Base-by-base conservation (phyloP, 2,329 filamentous ascomycete genomes). In the Verticillium nonalfalfae region DNA sequence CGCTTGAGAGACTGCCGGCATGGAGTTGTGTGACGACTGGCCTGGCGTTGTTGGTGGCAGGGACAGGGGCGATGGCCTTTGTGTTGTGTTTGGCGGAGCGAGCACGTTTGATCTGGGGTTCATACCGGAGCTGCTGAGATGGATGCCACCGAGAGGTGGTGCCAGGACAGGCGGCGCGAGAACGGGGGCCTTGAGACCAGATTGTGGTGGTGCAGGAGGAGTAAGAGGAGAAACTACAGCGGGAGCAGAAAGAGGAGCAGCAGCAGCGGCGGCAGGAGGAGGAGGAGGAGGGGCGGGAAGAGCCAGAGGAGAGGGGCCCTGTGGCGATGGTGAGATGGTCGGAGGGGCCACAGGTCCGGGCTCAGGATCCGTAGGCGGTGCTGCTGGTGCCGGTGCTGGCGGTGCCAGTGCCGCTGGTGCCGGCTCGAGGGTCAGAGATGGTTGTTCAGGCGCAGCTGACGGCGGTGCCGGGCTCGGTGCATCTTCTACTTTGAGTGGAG, bases 1-100 rank as follows among this genome's bases (percentile, higher is more conserved):
- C 11, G 45, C 9, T 31, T 52, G 45, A 4, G 45, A 52, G n/a
- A 31, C 26, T 31, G 45, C 7, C 9, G 35, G 6, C 13, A 10
- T 1, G 35, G 9, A 4, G 35, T 9, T 36, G 13, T 36, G 35
- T 10, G 35, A 36, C 35, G 35, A 7, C 45, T 52, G 45, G n/a
- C 18, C 45, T 52, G 45, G 45, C n/a, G 18, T 38, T 33, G 36
- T 54, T 59, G 70, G 71, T 33, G 72, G 72, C 68, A 75, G 72
- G 14, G 73, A 74, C 9, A 75, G 66, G 31, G 72, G 73, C 33
- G 73, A 73, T 59, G 71, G 72, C 63, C 72, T 67, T 61, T 76
- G 76, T 14, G 72, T 68, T 10, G 76, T 75, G 62, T 78, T 78
- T n/a, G 78, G 78, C 13, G 72, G 75, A 36, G 78, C 79, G n/a